Evolutionary conservation across 805 yeast species (phyloP).

Genomic region (Clavispora fructus): DNA sequence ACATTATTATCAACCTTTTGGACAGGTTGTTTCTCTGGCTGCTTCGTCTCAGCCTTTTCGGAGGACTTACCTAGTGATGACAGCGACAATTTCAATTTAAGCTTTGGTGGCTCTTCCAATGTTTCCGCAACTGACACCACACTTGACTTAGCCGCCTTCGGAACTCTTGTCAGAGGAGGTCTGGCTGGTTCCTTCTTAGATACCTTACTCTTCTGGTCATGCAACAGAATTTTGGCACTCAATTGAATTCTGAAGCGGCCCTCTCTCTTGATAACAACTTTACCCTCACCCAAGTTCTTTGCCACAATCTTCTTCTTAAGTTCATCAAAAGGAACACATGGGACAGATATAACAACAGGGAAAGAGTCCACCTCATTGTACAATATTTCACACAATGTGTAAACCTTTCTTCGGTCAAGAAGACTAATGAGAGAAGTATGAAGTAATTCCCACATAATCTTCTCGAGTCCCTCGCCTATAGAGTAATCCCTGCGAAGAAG

Average conservation of each 20-base stretch:
- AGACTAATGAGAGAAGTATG: constrained; percentile 58
- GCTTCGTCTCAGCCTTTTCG: not conserved
- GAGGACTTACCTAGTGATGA: not conserved
- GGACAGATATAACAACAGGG: constrained; percentile 59
- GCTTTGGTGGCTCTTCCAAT: not conserved
- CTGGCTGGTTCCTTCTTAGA: constrained; percentile 2
- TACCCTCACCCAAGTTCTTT: constrained; percentile 45
- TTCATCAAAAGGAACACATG: constrained; percentile 47
- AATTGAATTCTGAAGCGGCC: constrained; percentile 52
- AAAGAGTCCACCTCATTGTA: constrained; percentile 57
- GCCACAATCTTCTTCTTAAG: constrained; percentile 57
- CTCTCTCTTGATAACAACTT: constrained; percentile 56
- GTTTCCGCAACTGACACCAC: not conserved
- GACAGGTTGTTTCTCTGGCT: not conserved
- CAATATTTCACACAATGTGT: constrained; percentile 61
- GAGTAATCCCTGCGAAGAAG: constrained; percentile 55
- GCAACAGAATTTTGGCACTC: constrained; percentile 7
- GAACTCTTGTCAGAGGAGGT: not conserved
- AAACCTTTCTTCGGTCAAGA: constrained; percentile 54
- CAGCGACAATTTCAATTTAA: not conserved
- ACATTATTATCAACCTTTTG: not conserved
- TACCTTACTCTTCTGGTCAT: not conserved
- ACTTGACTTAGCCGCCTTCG: not conserved
- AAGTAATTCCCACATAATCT: constrained; percentile 63
- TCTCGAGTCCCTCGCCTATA: constrained; percentile 52